A percentile compares a stretch with the other conserved stretches of the same genome.
These are phyloP conservation scores for Penicillium sp. DNA, from an alignment of 2,329 filamentous ascomycete genomes.

Conservation along the genomic window DNA sequence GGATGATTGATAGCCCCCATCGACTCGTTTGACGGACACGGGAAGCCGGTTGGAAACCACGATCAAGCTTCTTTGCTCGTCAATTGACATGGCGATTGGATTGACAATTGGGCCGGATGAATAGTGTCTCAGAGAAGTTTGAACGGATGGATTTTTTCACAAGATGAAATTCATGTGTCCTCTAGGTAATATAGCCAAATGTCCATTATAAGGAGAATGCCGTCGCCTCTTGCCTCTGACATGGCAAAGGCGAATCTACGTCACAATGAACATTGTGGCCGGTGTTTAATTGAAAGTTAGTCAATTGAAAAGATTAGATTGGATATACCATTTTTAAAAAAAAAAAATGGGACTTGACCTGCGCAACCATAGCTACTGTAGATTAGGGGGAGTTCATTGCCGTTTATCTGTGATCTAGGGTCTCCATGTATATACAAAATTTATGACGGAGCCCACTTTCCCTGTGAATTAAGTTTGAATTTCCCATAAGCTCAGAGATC, in stretches of 20 bases:
- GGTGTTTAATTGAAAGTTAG: no score
- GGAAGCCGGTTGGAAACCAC: constrained; percentile 90
- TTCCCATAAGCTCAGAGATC: background rate
- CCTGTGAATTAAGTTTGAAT: background rate
- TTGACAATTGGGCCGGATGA: background rate
- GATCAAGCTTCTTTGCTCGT: constrained; percentile 44
- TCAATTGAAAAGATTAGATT: no score
- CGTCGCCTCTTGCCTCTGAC: constrained; percentile 10
- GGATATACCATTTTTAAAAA: no score
- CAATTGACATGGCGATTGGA: constrained; percentile 1
- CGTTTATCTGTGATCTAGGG: no score
- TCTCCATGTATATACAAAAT: no score
- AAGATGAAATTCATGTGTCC: background rate
- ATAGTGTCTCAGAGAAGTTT: background rate
- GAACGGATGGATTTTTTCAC: background rate
- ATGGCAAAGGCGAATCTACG: constrained; percentile 16
- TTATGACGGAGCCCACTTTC: background rate
- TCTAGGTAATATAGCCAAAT: background rate
- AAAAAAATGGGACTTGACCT: no score
- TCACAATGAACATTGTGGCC: constrained; percentile 16
- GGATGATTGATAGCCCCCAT: constrained; percentile 78
- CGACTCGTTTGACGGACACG: constrained; percentile 83
- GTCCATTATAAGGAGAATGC: background rate
- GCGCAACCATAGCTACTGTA: background rate
- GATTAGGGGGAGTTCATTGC: background rate